A percentile compares a stretch with the other conserved stretches of the same genome.
Conservation (phyloP, 441 rosid genomes). For the Syzygium malaccense region DNA sequence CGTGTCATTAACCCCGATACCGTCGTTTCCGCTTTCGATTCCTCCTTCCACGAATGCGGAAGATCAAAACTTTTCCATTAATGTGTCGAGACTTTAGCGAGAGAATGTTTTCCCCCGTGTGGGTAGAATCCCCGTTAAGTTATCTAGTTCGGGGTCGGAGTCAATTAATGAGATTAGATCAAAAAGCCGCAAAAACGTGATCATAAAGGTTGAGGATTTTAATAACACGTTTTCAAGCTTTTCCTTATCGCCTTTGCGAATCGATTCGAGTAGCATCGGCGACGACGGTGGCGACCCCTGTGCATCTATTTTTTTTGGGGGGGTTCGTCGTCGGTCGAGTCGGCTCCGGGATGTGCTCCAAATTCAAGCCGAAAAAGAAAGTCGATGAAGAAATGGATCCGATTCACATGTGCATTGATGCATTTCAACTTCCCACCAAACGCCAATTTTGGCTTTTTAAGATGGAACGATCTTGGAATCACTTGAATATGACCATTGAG, state of each 20-base stretch:
- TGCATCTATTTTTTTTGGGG: accelerated
- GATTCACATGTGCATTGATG: not conserved
- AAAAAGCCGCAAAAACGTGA: not conserved
- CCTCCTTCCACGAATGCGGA: not conserved
- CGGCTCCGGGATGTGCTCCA: not conserved
- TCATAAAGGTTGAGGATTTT: not conserved
- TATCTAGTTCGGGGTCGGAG: not conserved
- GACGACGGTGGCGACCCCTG: accelerated
- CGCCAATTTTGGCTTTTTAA: not conserved
- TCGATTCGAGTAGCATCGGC: not conserved
- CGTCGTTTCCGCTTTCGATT: not conserved
- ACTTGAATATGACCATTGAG: not conserved
- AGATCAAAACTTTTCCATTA: not conserved
- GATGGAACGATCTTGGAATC: not conserved
- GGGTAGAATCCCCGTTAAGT: not conserved
- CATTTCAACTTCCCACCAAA: not conserved
- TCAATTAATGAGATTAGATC: not conserved
- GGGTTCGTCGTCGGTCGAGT: not conserved
- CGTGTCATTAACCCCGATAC: no score
- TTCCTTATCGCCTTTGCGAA: not conserved
- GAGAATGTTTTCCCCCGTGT: no score
- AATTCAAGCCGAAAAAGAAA: not conserved
- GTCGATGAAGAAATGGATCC: not conserved
- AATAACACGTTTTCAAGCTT: not conserved
- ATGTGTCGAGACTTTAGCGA: no score